Evolutionary conservation across 2,329 filamentous ascomycete genomes (phyloP).

Genomic region (Botrytis pseudocinerea): DNA sequence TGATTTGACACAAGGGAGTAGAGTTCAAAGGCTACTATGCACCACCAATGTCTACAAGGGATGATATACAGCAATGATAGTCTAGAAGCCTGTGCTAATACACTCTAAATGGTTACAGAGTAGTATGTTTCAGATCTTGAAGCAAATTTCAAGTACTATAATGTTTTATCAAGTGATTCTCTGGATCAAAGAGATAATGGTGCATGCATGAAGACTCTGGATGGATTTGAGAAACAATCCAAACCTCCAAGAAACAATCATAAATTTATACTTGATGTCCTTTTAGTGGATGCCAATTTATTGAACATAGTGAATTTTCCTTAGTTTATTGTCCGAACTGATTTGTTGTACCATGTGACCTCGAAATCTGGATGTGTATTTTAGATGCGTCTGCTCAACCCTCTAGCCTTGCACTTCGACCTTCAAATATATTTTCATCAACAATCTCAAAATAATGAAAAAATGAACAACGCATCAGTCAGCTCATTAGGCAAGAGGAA

Average conservation of each 20-base stretch:
- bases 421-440: not conserved
- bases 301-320: not conserved
- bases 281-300: not conserved
- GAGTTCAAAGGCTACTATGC: not conserved
- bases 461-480: not conserved
- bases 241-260: not conserved
- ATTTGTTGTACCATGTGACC: not conserved
- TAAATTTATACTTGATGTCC: not conserved
- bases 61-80: not conserved
- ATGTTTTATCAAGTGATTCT: not conserved
- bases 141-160: not conserved
- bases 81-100: not conserved
- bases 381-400: not conserved
- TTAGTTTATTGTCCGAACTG: not conserved
- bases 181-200: not conserved
- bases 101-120: not conserved
- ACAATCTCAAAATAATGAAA: not conserved
- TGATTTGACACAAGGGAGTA: not conserved
- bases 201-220: not conserved
- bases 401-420: not conserved
- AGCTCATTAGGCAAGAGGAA: not conserved
- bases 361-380: not conserved
- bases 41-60: not conserved
- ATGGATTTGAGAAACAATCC: not conserved
- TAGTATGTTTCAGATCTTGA: not conserved